Evolutionary conservation across 176 grass and related monocot genomes (phyloP).

Genomic region (Musa troglodytarum): DNA sequence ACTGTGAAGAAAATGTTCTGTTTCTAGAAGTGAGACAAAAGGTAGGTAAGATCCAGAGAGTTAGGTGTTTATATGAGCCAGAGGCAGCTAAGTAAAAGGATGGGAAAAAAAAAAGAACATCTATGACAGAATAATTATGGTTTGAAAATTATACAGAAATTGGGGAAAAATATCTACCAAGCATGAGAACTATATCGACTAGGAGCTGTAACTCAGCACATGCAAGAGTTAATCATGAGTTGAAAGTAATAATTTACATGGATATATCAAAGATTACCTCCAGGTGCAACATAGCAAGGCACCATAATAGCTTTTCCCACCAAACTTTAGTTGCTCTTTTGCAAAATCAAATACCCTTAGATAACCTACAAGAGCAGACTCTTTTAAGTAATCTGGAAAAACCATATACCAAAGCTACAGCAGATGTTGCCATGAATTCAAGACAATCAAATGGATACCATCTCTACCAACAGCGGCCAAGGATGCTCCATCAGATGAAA

Average conservation of each 20-base stretch:
- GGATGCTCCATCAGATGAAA: slow-evolving; percentile 71
- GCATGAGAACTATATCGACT: too few relatives aligned
- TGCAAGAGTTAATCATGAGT: neutral
- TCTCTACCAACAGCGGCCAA: slow-evolving; percentile 87
- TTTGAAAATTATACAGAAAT: too few relatives aligned
- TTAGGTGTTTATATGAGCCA: too few relatives aligned
- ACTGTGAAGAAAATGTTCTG: neutral
- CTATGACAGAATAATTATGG: too few relatives aligned
- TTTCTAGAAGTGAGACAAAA: too few relatives aligned
- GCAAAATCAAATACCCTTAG: slow-evolving; percentile 16
- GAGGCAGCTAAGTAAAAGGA: too few relatives aligned
- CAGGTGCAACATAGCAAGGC: slow-evolving; percentile 17
- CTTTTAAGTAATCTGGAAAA: neutral
- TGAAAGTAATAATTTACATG: neutral
- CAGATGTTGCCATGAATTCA: neutral
- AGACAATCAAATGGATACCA: slow-evolving; percentile 44
- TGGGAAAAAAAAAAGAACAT: too few relatives aligned
- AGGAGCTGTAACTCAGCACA: neutral
- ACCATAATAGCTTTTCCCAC: slow-evolving; percentile 24
- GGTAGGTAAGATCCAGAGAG: too few relatives aligned
- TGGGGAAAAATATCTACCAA: too few relatives aligned
- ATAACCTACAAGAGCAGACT: slow-evolving; percentile 9
- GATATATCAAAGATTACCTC: slow-evolving; percentile 1
- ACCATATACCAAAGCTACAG: too few relatives aligned
- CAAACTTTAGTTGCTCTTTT: slow-evolving; percentile 16